Percentiles rank a stretch among this genome's conserved stretches.
Conservation (phyloP, 306 rosid genomes). For the Lablab purpureus region DNA sequence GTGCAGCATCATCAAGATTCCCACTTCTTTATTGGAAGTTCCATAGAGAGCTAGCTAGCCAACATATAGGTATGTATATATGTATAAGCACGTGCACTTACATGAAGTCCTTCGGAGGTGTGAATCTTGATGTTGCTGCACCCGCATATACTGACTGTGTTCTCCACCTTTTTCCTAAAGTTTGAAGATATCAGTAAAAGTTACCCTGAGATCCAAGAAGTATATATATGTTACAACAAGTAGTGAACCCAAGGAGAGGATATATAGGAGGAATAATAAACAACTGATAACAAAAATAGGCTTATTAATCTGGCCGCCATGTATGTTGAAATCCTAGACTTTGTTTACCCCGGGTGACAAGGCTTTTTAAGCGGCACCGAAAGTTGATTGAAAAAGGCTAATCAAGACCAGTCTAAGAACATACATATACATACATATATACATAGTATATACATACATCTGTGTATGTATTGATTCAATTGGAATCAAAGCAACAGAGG, state of each 20-base stretch:
- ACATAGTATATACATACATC: neutral
- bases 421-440: no score
- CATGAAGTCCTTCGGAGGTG: slow-evolving; percentile 42
- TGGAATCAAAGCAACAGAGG: slow-evolving; percentile 30
- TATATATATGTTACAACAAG: neutral
- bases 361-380: slow-evolving; percentile 53
- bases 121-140: slow-evolving; percentile 77
- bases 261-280: neutral
- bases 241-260: neutral
- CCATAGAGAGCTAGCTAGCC: neutral
- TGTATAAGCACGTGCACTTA: neutral
- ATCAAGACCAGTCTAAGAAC: slow-evolving; percentile 20
- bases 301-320: neutral
- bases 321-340: neutral
- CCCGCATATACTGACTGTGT: slow-evolving; percentile 54
- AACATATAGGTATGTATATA: neutral
- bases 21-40: slow-evolving; percentile 41
- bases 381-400: slow-evolving; percentile 42
- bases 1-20: slow-evolving; percentile 99
- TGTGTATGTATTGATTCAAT: slow-evolving; percentile 4
- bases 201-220: neutral
- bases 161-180: neutral
- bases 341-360: slow-evolving; percentile 41
- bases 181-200: neutral
- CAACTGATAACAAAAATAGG: neutral